phyloP scores from a whole-genome alignment of 139 green algal species.

The Mychonastes homosphaera region DNA sequence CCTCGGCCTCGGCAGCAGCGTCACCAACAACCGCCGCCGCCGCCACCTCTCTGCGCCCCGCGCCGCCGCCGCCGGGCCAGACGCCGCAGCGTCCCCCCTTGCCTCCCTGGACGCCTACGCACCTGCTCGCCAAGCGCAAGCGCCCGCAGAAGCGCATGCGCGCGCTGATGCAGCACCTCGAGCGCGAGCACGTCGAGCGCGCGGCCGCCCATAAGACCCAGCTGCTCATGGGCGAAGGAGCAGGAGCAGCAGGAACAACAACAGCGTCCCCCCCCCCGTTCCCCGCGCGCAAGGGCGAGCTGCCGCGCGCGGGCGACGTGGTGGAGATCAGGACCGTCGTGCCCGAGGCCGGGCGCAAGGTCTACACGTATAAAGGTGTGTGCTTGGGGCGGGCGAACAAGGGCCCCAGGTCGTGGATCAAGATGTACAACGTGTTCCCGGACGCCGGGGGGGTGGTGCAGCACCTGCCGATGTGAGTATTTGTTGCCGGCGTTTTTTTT shows the following conservation, averaged over 20 bases:
- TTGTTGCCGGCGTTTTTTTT: background rate
- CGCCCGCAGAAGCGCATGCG: slow-evolving; percentile 27
- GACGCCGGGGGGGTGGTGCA: slow-evolving; percentile 43
- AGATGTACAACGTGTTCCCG: slow-evolving; percentile 45
- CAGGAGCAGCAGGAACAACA: background rate
- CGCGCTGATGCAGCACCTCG: slow-evolving; percentile 17
- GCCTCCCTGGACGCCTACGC: slow-evolving; percentile 33
- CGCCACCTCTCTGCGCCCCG: too few species aligned
- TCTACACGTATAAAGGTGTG: slow-evolving; percentile 31
- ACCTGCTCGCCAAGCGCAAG: slow-evolving; percentile 22
- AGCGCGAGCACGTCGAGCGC: slow-evolving; percentile 4
- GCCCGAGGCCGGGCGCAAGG: slow-evolving; percentile 30
- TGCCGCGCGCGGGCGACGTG: too few species aligned
- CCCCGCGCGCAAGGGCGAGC: background rate
- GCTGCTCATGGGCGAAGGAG: background rate
- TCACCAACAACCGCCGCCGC: too few species aligned
- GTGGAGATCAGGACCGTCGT: too few species aligned
- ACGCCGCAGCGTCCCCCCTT: too few species aligned
- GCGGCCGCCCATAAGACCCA: background rate
- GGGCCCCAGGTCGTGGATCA: slow-evolving; percentile 32
- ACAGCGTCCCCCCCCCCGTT: background rate
- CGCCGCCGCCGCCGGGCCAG: too few species aligned
- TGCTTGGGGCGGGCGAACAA: slow-evolving; percentile 46
- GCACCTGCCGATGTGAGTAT: slow-evolving; percentile 40
- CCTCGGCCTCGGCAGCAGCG: background rate